phyloP scores from a whole-genome alignment of 2,329 filamentous ascomycete genomes.

The Cytospora mali region DNA sequence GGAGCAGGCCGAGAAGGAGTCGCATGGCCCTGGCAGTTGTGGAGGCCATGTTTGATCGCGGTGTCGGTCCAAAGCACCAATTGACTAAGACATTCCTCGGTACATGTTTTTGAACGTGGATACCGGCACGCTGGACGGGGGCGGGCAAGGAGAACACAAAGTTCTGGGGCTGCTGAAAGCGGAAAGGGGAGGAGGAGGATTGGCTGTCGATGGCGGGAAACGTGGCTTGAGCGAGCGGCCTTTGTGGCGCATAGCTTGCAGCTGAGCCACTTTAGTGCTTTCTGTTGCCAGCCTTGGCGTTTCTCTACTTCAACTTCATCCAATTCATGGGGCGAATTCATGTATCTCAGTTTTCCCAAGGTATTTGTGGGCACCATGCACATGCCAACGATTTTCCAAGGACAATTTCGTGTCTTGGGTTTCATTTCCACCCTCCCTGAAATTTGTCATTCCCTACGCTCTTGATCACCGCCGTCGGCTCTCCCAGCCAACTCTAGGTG shows the following conservation, averaged over 20 bases:
- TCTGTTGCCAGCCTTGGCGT: not conserved
- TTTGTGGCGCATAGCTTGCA: not conserved
- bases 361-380: not conserved
- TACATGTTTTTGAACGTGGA: constrained; percentile 19
- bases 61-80: constrained; percentile 17
- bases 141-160: constrained; percentile 3
- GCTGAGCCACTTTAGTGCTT: not conserved
- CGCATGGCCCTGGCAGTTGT: constrained; percentile 15
- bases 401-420: not conserved
- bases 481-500: not conserved
- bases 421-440: not conserved
- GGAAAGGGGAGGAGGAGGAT: not conserved
- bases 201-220: not conserved
- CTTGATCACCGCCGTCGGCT: not conserved
- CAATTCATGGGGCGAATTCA: not conserved
- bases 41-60: constrained; percentile 18
- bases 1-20: constrained; percentile 19
- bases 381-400: not conserved
- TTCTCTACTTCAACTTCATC: not conserved
- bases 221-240: not conserved
- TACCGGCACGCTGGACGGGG: constrained; percentile 2
- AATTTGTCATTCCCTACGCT: not conserved
- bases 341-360: not conserved
- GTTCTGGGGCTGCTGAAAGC: not conserved
- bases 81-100: constrained; percentile 8